Base-by-base conservation (phyloP, 2,329 filamentous ascomycete genomes). In the Thelonectria olida region DNA sequence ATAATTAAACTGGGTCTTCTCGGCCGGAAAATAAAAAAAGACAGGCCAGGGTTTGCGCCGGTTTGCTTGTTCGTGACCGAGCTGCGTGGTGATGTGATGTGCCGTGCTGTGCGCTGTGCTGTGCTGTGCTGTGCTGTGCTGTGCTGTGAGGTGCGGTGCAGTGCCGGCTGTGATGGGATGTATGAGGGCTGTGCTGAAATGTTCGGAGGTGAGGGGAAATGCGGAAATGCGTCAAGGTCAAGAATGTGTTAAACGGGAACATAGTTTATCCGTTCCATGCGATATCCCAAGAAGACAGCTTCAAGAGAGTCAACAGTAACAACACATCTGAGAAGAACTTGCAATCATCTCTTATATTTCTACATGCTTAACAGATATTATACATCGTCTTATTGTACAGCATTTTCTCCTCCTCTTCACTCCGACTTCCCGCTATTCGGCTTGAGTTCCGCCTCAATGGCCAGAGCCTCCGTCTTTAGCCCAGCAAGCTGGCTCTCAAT, bases 171-270 rank as follows among this genome's bases (percentile, higher is more conserved):
- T 70, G 68, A 65, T 66, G 64, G 61, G 55, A 63, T 65, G 64
- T 66, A 64, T 59, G 59, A 62, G 60, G 70, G 54, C 75, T 78
- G 78, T 80, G 76, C 78, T 80, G 78, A 81, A 77, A 80, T 79
- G 74, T 81, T 76, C 78, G 42, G 76, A 78, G 68, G 70, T 73
- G 73, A 75, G 73, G 72, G 72, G 71, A 75, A 73, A 70, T 75
- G 71, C 72, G 70, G 69, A 74, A 59, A 59, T 42, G 27, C n/a
- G 31, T 20, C 20, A 34, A 56, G 57, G 19, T 55, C 48, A 13
- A 12, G 15, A 23, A n/a, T 5, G 22, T 25, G 17, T 15, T 20
- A 39, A n/a, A 20, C 17, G 41, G 42, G 31, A 20, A 9, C 9
- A 49, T 60, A 38, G 51, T 60, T 61, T 47, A 56, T 61, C 52